phyloP scores from a whole-genome alignment of 75 land plant species.

The Selaginella moellendorffii region DNA sequence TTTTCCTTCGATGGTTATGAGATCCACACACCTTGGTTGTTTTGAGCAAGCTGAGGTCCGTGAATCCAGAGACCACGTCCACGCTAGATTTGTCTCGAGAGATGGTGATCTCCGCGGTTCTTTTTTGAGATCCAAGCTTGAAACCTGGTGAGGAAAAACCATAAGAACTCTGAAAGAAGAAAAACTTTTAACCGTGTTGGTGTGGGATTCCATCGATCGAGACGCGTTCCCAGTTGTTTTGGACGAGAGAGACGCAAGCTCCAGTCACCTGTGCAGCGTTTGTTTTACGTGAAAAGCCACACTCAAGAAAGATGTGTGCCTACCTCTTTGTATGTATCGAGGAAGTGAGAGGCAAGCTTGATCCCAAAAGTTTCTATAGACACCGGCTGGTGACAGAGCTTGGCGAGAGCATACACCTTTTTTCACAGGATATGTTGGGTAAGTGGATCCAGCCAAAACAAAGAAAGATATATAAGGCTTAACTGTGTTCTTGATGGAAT shows the following conservation, averaged over 20 bases:
- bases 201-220: slow-evolving; percentile 53
- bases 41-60: slow-evolving; percentile 69
- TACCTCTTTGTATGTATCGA: slow-evolving; percentile 49
- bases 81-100: slow-evolving; percentile 32
- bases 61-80: slow-evolving; percentile 51
- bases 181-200: slow-evolving; percentile 49
- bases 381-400: slow-evolving; percentile 48
- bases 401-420: slow-evolving; percentile 88
- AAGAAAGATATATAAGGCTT: neutral
- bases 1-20: neutral
- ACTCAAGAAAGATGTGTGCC: neutral
- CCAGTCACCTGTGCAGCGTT: slow-evolving; percentile 53
- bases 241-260: slow-evolving; percentile 43
- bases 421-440: too few species aligned
- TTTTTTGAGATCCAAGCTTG: slow-evolving; percentile 89
- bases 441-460: slow-evolving; percentile 3
- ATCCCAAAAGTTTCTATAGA: slow-evolving; percentile 82
- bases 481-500: slow-evolving; percentile 95
- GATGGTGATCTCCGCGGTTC: slow-evolving; percentile 55
- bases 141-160: slow-evolving; percentile 41
- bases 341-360: slow-evolving; percentile 66
- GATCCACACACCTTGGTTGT: slow-evolving; percentile 52
- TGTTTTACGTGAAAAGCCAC: neutral
- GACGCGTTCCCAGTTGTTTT: slow-evolving; percentile 89
- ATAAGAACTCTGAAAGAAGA: neutral